Evolutionary conservation across 805 yeast genomes (phyloP), one percentile per base, ranked within the genome.

Genomic region (Ogataea kodamae): DNA sequence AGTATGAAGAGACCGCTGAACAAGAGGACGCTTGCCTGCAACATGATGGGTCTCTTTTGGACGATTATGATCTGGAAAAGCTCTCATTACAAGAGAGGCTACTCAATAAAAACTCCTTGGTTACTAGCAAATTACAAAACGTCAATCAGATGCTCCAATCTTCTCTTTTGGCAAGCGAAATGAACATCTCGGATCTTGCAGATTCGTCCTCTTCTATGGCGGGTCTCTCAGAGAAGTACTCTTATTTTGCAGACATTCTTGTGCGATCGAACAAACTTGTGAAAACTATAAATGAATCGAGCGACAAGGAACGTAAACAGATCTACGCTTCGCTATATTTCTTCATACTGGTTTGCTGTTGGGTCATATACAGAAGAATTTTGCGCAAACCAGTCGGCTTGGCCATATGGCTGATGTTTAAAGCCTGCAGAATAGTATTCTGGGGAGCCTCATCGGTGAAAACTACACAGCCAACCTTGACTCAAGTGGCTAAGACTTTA

Each of bases 361-460:
- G 75, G 73, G 69, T 74, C 6, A 32, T 72, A 2, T 74, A 74
- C 70, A 57, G 68, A 37, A 57, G 80, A 44, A 55, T 74, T 2
- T 51, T 74, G 23, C 58, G 63, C 25, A 52, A 61, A 21, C 78
- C 80, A 0, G 58, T 70, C 2, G 49, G 48, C 33, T 44, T 74
- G 17, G 35, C 71, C 18, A 27, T 74, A 14, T 74, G 78, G 80
- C 47, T 73, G 1, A 21, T 69, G 6, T 53, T 68, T 37, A 68
- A 64, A 47, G 39, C 61, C 3, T 54, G 70, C n/a, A 35, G 28
- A 5, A 27, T 48, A 28, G 16, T 43, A 4, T 24, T 45, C 11
- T 43, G 50, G 48, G 45, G 47, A 1, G 30, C 36, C 3, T 22
- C 44, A 4, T 25, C 40, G 3, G 4, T 39, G 23, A 19, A 34